A percentile compares a stretch with the other conserved stretches of the same genome.
These are phyloP conservation scores for Austroboletus rostrupii DNA, from an alignment of 1,284 basidiomycete genomes.

Conservation along the genomic window DNA sequence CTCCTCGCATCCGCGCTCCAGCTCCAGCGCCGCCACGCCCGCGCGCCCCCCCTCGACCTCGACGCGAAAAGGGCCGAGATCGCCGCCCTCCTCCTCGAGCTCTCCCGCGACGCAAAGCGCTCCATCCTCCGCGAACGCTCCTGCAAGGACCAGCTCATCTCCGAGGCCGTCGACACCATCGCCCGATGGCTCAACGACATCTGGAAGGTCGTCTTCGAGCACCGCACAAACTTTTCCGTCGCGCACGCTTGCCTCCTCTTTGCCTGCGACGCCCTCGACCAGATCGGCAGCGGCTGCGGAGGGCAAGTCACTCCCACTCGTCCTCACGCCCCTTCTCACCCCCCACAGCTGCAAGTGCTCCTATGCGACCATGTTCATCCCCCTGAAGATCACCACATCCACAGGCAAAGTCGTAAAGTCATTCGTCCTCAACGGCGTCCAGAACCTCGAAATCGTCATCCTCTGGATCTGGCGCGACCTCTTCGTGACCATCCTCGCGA, in stretches of 20 bases:
- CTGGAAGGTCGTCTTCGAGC: slow-evolving; percentile 57
- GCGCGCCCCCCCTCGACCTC: slow-evolving; percentile 47
- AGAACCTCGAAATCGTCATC: slow-evolving; percentile 44
- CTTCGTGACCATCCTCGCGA: slow-evolving; percentile 49
- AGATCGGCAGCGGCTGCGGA: slow-evolving; percentile 40
- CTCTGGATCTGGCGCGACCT: slow-evolving; percentile 70
- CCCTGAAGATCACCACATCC: slow-evolving; percentile 40
- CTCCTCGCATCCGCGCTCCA: slow-evolving; percentile 33
- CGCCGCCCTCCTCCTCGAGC: slow-evolving; percentile 44
- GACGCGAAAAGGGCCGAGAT: slow-evolving; percentile 52
- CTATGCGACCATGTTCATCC: slow-evolving; percentile 44
- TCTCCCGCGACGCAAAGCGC: slow-evolving; percentile 49
- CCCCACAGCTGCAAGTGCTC: slow-evolving; percentile 23
- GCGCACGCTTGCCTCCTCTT: slow-evolving; percentile 57
- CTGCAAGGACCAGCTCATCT: slow-evolving; percentile 47
- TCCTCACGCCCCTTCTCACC: neutral
- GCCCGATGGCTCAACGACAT: slow-evolving; percentile 55
- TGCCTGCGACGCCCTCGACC: slow-evolving; percentile 41
- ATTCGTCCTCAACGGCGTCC: slow-evolving; percentile 48
- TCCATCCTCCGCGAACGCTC: slow-evolving; percentile 50
- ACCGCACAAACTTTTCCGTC: slow-evolving; percentile 45
- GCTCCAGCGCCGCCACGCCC: slow-evolving; percentile 36
- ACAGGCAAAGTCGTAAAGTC: slow-evolving; percentile 45
- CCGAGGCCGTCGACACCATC: slow-evolving; percentile 52
- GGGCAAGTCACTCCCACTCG: slow-evolving; percentile 37